Conservation (phyloP, 176 grass and related monocot species). For the Olyra latifolia region DNA sequence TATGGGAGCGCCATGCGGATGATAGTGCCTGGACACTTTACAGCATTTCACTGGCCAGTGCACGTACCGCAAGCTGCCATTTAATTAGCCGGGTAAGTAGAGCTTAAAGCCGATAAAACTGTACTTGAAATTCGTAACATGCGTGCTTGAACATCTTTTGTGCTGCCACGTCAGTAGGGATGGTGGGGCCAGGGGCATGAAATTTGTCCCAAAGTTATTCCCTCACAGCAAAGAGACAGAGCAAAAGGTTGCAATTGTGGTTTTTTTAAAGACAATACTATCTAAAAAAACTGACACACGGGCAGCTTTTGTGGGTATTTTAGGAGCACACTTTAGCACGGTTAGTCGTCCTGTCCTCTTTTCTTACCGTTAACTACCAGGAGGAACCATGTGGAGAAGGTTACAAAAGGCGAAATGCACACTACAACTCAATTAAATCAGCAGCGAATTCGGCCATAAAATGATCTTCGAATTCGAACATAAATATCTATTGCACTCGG, state of each 20-base stretch:
- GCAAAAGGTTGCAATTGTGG: not conserved
- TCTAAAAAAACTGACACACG: constrained; percentile 26
- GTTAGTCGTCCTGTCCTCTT: not conserved
- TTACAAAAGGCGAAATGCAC: not conserved
- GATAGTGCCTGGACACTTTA: constrained; percentile 31
- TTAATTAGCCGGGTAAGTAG: constrained; percentile 43
- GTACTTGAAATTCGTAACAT: constrained; percentile 32
- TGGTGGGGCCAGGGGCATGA: constrained; percentile 17
- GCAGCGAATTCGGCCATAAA: not conserved
- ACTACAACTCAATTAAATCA: not conserved
- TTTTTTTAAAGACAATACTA: constrained; percentile 30
- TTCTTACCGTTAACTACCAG: constrained; percentile 29
- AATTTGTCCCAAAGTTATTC: constrained; percentile 42
- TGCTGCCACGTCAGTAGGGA: not conserved
- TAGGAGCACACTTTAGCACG: constrained; percentile 31
- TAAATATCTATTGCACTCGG: not conserved
- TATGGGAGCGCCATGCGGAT: constrained; percentile 23
- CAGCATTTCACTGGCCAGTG: constrained; percentile 26
- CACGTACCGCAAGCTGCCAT: constrained; percentile 3
- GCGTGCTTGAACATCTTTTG: constrained; percentile 5
- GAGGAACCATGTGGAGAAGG: constrained; percentile 14
- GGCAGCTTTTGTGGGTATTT: constrained; percentile 39
- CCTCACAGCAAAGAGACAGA: constrained; percentile 25
- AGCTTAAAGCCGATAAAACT: constrained; percentile 13
- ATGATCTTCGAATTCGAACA: not conserved